Percentiles rank a stretch among this genome's conserved stretches.
Conservation (phyloP, 805 yeast genomes). For the Candida multigemmis region DNA sequence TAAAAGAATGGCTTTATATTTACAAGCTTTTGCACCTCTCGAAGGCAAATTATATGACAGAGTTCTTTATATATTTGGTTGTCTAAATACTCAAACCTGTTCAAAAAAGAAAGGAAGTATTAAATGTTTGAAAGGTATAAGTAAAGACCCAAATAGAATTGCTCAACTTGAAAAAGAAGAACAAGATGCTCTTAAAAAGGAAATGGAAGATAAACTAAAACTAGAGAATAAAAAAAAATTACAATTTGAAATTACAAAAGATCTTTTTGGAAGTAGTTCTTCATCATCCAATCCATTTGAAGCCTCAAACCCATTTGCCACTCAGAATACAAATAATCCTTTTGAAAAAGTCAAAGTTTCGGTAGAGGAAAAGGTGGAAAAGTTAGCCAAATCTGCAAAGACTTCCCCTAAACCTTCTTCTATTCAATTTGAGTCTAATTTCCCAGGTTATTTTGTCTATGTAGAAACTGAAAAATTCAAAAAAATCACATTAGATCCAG, state of each 20-base stretch:
- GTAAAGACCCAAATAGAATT: slow-evolving; percentile 46
- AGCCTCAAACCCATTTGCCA: slow-evolving; percentile 4
- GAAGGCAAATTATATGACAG: slow-evolving; percentile 70
- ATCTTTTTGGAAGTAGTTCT: slow-evolving; percentile 17
- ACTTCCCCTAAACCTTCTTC: slow-evolving; percentile 4
- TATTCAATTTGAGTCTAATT: slow-evolving; percentile 28
- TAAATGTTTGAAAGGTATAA: slow-evolving; percentile 69
- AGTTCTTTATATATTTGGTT: slow-evolving; percentile 70
- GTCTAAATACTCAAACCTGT: slow-evolving; percentile 49
- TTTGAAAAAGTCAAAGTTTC: slow-evolving; percentile 10
- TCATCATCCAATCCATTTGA: slow-evolving; percentile 33
- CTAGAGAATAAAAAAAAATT: slow-evolving; percentile 35
- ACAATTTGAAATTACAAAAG: slow-evolving; percentile 31
- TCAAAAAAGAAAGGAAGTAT: slow-evolving; percentile 62
- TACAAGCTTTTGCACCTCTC: slow-evolving; percentile 78
- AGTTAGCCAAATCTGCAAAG: slow-evolving; percentile 2
- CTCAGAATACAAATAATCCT: slow-evolving; percentile 7
- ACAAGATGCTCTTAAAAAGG: slow-evolving; percentile 16
- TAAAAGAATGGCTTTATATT: slow-evolving; percentile 51
- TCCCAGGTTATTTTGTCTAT: slow-evolving; percentile 59
- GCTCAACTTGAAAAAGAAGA: slow-evolving; percentile 27
- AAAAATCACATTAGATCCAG: slow-evolving; percentile 44
- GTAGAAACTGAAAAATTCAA: slow-evolving; percentile 65
- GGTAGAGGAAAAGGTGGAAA: slow-evolving; percentile 5
- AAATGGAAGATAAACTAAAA: slow-evolving; percentile 30